Conservation (phyloP, 108 stramenopile species). For the Pseudonitzschia pungens region DNA sequence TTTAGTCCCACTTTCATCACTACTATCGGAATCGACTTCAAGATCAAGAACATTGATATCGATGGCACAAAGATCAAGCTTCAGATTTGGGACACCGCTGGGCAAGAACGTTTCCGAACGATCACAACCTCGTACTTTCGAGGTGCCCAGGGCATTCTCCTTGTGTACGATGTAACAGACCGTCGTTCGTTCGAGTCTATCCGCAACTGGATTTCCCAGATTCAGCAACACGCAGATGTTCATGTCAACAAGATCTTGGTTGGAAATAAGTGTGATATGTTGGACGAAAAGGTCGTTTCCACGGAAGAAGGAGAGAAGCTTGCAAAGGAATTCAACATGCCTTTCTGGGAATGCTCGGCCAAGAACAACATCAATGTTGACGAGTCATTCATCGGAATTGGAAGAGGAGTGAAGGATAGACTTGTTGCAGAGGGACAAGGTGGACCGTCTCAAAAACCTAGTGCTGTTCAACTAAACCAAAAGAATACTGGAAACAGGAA, state of each 20-base stretch:
- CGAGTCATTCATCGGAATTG: slow-evolving; percentile 82
- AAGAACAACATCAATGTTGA: slow-evolving; percentile 94
- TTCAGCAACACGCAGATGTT: slow-evolving; percentile 96
- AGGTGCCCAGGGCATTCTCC: slow-evolving; percentile 96
- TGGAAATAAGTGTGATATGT: slow-evolving; percentile 99
- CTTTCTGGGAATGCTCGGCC: slow-evolving; percentile 97
- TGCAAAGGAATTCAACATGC: slow-evolving; percentile 93
- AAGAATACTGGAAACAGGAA: slow-evolving; percentile 19
- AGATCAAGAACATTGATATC: slow-evolving; percentile 95
- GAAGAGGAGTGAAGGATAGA: slow-evolving; percentile 81
- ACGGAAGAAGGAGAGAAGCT: slow-evolving; percentile 92
- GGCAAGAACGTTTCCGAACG: slow-evolving; percentile 93
- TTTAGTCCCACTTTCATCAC: slow-evolving; percentile 98
- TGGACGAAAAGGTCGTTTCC: slow-evolving; percentile 90
- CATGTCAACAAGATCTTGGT: slow-evolving; percentile 96
- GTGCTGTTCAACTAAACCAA: slow-evolving; percentile 21
- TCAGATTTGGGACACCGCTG: slow-evolving; percentile 95
- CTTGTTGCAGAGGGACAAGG: slow-evolving; percentile 81
- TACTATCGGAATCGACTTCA: slow-evolving; percentile 99
- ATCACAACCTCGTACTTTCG: slow-evolving; percentile 96
- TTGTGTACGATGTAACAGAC: slow-evolving; percentile 99
- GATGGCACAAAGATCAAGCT: slow-evolving; percentile 94
- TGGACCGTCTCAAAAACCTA: slow-evolving; percentile 49
- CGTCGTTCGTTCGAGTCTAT: slow-evolving; percentile 96
- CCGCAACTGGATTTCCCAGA: slow-evolving; percentile 98